These are phyloP conservation scores for Moricandia moricandioides DNA, from an alignment of 345 rosid species.

Conservation along the genomic window DNA sequence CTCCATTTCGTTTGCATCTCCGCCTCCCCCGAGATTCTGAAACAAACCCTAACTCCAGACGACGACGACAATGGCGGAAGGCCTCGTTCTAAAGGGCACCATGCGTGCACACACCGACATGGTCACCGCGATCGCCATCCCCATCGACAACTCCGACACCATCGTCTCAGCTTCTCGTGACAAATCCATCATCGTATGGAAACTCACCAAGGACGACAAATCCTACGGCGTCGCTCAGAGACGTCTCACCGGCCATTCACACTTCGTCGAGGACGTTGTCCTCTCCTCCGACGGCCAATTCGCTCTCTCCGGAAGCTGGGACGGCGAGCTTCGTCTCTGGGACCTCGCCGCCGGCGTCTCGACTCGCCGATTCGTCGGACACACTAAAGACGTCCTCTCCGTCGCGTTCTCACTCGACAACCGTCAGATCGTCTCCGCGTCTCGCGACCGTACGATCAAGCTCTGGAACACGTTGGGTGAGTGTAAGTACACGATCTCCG, in stretches of 20 bases:
- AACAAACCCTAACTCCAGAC: constrained; percentile 11
- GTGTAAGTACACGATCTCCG: constrained; percentile 95
- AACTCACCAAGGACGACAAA: constrained; percentile 85
- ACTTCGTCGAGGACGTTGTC: constrained; percentile 91
- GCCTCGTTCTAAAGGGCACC: constrained; percentile 74
- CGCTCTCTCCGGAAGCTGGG: constrained; percentile 98
- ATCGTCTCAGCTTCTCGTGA: constrained; percentile 92
- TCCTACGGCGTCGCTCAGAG: constrained; percentile 79
- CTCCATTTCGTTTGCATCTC: constrained; percentile 10
- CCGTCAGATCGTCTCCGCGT: constrained; percentile 96
- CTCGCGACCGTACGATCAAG: constrained; percentile 92
- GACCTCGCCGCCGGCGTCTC: constrained; percentile 73
- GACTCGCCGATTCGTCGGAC: constrained; percentile 90
- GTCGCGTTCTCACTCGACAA: constrained; percentile 96
- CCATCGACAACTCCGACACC: constrained; percentile 87
- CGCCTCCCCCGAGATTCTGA: constrained; percentile 31
- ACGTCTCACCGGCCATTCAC: constrained; percentile 93
- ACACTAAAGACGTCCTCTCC: constrained; percentile 89
- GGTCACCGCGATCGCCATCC: constrained; percentile 93
- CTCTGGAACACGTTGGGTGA: constrained; percentile 96
- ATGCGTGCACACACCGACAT: constrained; percentile 94
- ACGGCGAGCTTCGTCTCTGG: constrained; percentile 98
- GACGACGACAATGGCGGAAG: constrained; percentile 56
- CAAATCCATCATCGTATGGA: constrained; percentile 92
- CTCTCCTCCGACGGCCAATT: constrained; percentile 95